phyloP scores from a whole-genome alignment of 1,284 basidiomycete species.

The Austroboletus olivaceoglutinosus region DNA sequence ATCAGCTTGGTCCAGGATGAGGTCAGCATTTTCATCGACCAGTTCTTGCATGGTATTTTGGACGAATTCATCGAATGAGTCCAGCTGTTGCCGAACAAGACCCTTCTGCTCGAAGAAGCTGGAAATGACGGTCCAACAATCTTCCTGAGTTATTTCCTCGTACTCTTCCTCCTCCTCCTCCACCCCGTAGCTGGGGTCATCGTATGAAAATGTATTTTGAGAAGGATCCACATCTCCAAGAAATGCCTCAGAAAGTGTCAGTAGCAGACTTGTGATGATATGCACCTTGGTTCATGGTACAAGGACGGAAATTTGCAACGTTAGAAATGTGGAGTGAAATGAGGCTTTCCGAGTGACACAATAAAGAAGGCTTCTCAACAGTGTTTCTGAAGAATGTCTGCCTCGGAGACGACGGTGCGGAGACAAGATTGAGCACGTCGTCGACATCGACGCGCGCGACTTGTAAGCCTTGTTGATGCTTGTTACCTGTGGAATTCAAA shows the following conservation, averaged over 20 bases:
- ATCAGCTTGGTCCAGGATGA: slow-evolving; percentile 94
- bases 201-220: slow-evolving; percentile 55
- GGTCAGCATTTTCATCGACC: slow-evolving; percentile 92
- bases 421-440: slow-evolving; percentile 17
- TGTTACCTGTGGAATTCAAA: slow-evolving; percentile 20
- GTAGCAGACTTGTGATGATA: slow-evolving; percentile 23
- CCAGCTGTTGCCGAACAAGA: slow-evolving; percentile 95
- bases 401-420: slow-evolving; percentile 7
- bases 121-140: slow-evolving; percentile 94
- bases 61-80: slow-evolving; percentile 99
- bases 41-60: slow-evolving; percentile 99
- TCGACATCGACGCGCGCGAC: slow-evolving; percentile 17
- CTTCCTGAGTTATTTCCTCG: slow-evolving; percentile 87
- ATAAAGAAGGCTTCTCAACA: neutral
- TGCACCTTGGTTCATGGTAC: slow-evolving; percentile 45
- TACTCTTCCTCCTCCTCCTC: slow-evolving; percentile 65
- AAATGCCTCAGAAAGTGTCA: slow-evolving; percentile 27
- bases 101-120: slow-evolving; percentile 98
- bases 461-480: slow-evolving; percentile 28
- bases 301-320: slow-evolving; percentile 1
- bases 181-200: slow-evolving; percentile 55
- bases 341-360: neutral
- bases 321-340: neutral
- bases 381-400: neutral
- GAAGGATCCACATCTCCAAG: slow-evolving; percentile 44